phyloP scores from a whole-genome alignment of 108 stramenopile species.

The Stephanodiscus triporus region DNA sequence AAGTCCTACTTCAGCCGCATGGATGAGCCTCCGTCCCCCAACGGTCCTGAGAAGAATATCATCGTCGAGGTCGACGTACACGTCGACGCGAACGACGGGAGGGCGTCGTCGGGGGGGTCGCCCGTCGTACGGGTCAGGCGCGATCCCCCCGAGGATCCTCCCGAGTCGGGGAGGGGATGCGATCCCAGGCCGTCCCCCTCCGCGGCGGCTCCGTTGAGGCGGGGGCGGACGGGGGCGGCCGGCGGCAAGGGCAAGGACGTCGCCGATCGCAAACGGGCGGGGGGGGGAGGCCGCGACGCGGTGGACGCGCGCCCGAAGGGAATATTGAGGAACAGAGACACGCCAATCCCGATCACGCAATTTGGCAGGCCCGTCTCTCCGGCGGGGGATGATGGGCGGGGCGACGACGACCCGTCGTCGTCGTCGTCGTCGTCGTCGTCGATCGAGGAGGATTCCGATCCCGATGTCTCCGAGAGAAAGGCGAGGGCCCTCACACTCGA shows the following conservation, averaged over 20 bases:
- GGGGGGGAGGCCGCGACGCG: neutral
- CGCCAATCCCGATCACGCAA: constrained; percentile 20
- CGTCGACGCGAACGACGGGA: neutral
- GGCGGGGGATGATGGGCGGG: neutral
- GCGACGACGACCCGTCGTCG: neutral
- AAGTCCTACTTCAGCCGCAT: constrained; percentile 12
- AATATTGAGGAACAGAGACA: constrained; percentile 27
- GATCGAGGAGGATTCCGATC: constrained; percentile 22
- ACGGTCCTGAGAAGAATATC: constrained; percentile 7
- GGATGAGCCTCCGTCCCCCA: constrained; percentile 30
- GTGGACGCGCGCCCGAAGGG: neutral
- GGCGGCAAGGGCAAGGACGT: neutral
- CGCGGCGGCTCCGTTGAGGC: neutral
- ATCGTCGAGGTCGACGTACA: too few relatives aligned
- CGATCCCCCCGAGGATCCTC: constrained; percentile 18
- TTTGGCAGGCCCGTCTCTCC: constrained; percentile 31
- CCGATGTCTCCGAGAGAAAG: constrained; percentile 35
- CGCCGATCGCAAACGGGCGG: neutral
- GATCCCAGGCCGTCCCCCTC: constrained; percentile 13
- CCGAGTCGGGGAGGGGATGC: constrained; percentile 16
- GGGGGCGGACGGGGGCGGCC: neutral
- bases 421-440: constrained; percentile 2
- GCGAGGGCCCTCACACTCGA: too few relatives aligned
- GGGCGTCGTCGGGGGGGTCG: neutral
- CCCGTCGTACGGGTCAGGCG: neutral